Evolutionary conservation across 495 filamentous ascomycete species (phyloP).

Genomic region (Annulohypoxylon bovei): DNA sequence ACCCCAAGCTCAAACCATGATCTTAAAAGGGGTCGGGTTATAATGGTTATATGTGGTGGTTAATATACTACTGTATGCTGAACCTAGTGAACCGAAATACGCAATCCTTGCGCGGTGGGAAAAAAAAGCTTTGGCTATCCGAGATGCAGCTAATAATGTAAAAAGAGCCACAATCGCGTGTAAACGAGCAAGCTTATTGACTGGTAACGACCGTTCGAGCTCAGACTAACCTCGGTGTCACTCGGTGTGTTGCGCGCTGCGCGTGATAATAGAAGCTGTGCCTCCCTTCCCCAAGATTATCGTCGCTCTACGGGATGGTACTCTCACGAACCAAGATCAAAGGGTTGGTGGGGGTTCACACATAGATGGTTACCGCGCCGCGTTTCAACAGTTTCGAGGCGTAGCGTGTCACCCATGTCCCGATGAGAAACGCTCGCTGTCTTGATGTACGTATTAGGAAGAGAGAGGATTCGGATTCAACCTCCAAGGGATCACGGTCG

Average conservation of each 20-base stretch:
- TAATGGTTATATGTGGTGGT: conserved; percentile 56
- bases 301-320: conserved; percentile 48
- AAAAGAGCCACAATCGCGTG: conserved; percentile 33
- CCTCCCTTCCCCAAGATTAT: conserved; percentile 37
- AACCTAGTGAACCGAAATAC: conserved; percentile 35
- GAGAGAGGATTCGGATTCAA: conserved; percentile 13
- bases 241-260: conserved; percentile 42
- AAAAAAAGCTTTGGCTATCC: conserved; percentile 36
- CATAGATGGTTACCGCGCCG: conserved; percentile 37
- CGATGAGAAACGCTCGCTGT: conserved; percentile 33
- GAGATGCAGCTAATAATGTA: conserved; percentile 42
- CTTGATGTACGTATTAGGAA: conserved; percentile 20
- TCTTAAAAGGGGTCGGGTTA: conserved; percentile 48
- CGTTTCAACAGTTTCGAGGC: conserved; percentile 38
- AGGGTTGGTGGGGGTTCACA: conserved; percentile 42
- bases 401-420: conserved; percentile 38
- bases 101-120: conserved; percentile 40
- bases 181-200: conserved; percentile 26
- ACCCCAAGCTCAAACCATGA: conserved; percentile 42
- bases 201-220: conserved; percentile 16
- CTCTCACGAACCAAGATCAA: conserved; percentile 46
- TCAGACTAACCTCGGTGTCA: conserved; percentile 36
- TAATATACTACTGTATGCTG: conserved; percentile 59
- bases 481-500: conserved; percentile 4
- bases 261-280: conserved; percentile 25